Evolutionary conservation across 345 rosid species (phyloP).

Genomic region (Lepidium aucheri): DNA sequence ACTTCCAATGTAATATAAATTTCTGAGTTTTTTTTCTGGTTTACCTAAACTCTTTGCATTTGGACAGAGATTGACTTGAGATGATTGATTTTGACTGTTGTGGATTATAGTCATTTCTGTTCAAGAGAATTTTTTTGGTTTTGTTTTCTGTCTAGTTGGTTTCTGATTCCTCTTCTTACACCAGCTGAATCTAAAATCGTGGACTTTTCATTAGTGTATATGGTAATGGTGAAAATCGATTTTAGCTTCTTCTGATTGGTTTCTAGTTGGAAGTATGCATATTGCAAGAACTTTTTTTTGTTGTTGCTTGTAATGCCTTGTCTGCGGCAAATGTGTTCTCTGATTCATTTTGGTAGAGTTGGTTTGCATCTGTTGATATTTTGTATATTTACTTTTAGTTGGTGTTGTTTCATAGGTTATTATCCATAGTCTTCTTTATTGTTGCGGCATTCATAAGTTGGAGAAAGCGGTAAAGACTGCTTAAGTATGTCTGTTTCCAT

Average conservation of each 20-base stretch:
- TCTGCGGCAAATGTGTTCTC: not conserved
- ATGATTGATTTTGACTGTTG: constrained; percentile 18
- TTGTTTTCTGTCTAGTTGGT: not conserved
- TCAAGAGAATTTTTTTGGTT: constrained; percentile 5
- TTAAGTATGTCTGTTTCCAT: constrained; percentile 82
- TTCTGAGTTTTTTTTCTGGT: not conserved
- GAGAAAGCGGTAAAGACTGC: constrained; percentile 26
- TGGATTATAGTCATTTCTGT: constrained; percentile 6
- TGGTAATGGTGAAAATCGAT: not conserved
- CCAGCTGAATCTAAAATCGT: not conserved
- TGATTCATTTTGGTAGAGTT: not conserved
- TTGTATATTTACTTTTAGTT: not conserved
- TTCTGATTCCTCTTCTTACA: not conserved
- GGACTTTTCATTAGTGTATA: not conserved
- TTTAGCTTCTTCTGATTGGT: not conserved
- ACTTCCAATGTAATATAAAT: constrained; percentile 15
- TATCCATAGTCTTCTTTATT: constrained; percentile 23
- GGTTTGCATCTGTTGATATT: constrained; percentile 1
- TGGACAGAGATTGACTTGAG: constrained; percentile 17
- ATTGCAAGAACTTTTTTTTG: not conserved
- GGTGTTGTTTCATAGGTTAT: constrained; percentile 15
- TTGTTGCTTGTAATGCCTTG: not conserved
- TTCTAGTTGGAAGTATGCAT: not conserved
- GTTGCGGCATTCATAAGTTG: constrained; percentile 27
- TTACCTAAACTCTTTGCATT: not conserved